Percentiles rank a stretch among this genome's conserved stretches.
These are phyloP conservation scores for Macaranga tanarius DNA, from an alignment of 441 rosid species.

Conservation along the genomic window DNA sequence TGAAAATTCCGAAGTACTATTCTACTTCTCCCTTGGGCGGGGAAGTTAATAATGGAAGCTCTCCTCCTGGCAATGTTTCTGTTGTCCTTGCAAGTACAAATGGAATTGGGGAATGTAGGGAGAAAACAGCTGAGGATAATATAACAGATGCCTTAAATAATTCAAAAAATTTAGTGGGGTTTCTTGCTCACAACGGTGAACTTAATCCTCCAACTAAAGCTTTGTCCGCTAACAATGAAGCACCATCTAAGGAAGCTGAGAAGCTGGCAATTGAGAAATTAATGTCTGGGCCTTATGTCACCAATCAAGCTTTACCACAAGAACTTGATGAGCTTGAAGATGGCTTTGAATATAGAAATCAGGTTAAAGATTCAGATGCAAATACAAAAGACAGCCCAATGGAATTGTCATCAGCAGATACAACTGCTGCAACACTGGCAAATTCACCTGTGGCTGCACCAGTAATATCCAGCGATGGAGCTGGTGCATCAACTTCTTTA, in stretches of 20 bases:
- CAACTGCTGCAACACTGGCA: conserved; percentile 12
- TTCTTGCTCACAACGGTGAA: conserved; percentile 30
- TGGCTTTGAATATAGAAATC: conserved; percentile 43
- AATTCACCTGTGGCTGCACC: conserved; percentile 17
- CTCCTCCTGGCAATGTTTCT: conserved; percentile 43
- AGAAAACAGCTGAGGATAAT: conserved; percentile 34
- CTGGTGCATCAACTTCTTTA: conserved; percentile 37
- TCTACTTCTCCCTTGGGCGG: conserved; percentile 34
- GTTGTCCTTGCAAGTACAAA: conserved; percentile 22
- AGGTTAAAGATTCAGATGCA: conserved; percentile 32
- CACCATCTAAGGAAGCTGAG: conserved; percentile 56
- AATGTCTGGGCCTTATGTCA: conserved; percentile 48
- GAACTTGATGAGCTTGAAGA: conserved; percentile 79
- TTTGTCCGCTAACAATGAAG: conserved; percentile 33
- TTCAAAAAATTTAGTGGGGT: conserved; percentile 22
- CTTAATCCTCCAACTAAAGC: conserved; percentile 23
- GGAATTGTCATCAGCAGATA: conserved; percentile 32
- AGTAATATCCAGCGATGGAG: conserved; percentile 30
- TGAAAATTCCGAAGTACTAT: conserved; percentile 29
- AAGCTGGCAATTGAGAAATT: conserved; percentile 63
- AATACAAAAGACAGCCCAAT: conserved; percentile 27
- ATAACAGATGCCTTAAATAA: conserved; percentile 19
- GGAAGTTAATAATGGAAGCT: conserved; percentile 48
- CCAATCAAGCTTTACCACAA: conserved; percentile 48
- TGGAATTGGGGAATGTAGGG: conserved; percentile 29